These are phyloP conservation scores for Lichtheimia ornata DNA, from an alignment of 371 early-diverging fungal species.

Conservation along the genomic window DNA sequence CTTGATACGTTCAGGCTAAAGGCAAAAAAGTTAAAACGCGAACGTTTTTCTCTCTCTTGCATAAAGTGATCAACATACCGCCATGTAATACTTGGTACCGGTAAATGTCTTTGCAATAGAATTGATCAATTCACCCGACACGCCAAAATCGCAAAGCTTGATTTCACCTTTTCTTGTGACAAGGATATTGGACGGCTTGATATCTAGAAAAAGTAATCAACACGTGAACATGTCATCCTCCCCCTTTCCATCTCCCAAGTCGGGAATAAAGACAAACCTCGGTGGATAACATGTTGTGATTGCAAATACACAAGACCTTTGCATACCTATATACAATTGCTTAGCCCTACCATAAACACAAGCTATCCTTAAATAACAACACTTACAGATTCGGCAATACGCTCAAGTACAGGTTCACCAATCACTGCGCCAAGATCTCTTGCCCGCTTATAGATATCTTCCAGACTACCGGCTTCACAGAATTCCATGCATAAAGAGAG, in stretches of 20 bases:
- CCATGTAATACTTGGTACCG: conserved; percentile 96
- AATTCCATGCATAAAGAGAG: conserved; percentile 97
- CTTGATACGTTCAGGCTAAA: conserved; percentile 91
- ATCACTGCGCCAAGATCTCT: conserved; percentile 63
- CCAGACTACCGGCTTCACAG: conserved; percentile 82
- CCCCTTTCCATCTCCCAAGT: too few relatives aligned
- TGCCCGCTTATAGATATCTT: conserved; percentile 76
- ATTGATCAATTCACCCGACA: conserved; percentile 88
- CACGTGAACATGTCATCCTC: too few relatives aligned
- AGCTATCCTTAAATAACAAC: not conserved
- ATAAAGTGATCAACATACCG: conserved; percentile 58
- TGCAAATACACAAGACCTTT: conserved; percentile 81
- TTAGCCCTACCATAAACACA: not conserved
- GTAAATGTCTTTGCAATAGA: conserved; percentile 94
- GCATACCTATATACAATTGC: conserved; percentile 49
- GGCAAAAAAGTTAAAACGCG: conserved; percentile 1
- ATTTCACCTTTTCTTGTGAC: conserved; percentile 85
- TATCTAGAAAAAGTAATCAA: conserved; percentile 48
- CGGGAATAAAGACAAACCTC: conserved; percentile 39
- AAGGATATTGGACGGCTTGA: conserved; percentile 93
- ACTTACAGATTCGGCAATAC: conserved; percentile 75
- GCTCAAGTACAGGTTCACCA: conserved; percentile 79
- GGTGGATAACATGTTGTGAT: conserved; percentile 82
- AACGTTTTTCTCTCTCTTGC: not conserved
- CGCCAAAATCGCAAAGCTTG: conserved; percentile 97